Percentiles rank a stretch among this genome's conserved stretches.
phyloP scores from a whole-genome alignment of 192 early-diverging fungal genomes.

The Umbelopsis ramanniana region DNA sequence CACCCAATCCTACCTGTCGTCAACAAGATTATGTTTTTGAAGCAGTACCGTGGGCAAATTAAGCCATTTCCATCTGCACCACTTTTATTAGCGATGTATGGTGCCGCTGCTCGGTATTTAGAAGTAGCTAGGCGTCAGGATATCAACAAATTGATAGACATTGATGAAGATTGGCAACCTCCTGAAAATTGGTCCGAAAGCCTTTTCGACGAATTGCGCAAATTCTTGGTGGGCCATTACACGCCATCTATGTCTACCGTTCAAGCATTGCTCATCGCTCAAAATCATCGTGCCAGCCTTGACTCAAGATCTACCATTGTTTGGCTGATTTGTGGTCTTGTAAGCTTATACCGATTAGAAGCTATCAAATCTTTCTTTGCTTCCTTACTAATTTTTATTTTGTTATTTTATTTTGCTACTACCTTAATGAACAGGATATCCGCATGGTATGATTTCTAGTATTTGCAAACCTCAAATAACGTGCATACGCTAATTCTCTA shows the following conservation, averaged over 20 bases:
- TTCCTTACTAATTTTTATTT: not conserved
- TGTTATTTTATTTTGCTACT: not conserved
- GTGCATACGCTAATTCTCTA: not conserved
- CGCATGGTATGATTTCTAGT: not conserved
- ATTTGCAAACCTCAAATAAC: not conserved
- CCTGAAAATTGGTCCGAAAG: slow-evolving; percentile 35
- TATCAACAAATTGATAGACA: slow-evolving; percentile 18
- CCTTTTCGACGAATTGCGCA: slow-evolving; percentile 36
- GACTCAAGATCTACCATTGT: slow-evolving; percentile 33
- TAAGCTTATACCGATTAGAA: not conserved
- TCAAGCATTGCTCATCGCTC: slow-evolving; percentile 38
- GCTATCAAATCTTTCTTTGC: not conserved
- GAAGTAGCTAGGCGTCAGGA: slow-evolving; percentile 33
- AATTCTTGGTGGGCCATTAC: slow-evolving; percentile 32
- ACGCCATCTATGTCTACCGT: slow-evolving; percentile 33
- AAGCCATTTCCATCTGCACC: slow-evolving; percentile 37
- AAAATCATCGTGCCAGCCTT: slow-evolving; percentile 37
- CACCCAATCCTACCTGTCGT: slow-evolving; percentile 76
- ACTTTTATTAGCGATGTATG: slow-evolving; percentile 36
- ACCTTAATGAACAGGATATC: not conserved
- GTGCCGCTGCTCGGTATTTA: slow-evolving; percentile 37
- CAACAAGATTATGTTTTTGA: slow-evolving; percentile 65
- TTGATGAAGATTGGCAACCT: slow-evolving; percentile 26
- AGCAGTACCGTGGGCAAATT: slow-evolving; percentile 36
- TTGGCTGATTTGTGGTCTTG: slow-evolving; percentile 30